These are phyloP conservation scores for Bolboschoenus planiculmis DNA, from an alignment of 176 grass and related monocot genomes.

Conservation along the genomic window DNA sequence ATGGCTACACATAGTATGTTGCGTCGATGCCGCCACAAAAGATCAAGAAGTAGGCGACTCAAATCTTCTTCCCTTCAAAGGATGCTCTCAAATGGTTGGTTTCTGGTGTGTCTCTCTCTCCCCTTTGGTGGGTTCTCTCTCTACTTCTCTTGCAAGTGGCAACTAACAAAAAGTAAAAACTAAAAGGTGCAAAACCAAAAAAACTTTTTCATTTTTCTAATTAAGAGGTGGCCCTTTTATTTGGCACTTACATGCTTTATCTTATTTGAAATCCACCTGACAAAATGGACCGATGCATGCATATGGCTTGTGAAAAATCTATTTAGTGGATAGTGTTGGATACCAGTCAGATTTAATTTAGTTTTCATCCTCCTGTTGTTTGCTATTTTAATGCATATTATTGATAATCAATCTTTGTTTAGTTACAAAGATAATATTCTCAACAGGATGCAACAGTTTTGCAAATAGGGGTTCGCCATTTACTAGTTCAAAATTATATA, in stretches of 20 bases:
- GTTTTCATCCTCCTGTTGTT: not conserved
- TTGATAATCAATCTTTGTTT: too few species aligned
- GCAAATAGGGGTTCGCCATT: too few species aligned
- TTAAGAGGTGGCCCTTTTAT: not conserved
- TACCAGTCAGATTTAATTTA: not conserved
- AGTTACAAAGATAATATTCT: too few species aligned
- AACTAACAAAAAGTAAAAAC: not conserved
- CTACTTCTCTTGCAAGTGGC: not conserved
- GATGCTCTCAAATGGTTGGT: constrained; percentile 10
- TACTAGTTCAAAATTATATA: too few species aligned
- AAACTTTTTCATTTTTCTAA: not conserved
- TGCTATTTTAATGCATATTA: not conserved
- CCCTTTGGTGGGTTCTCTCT: not conserved
- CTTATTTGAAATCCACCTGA: not conserved
- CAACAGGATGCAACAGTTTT: too few species aligned
- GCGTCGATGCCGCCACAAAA: not conserved
- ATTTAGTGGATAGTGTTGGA: not conserved
- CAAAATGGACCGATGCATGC: not conserved
- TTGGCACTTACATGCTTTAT: not conserved
- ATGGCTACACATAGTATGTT: not conserved
- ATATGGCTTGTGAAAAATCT: not conserved
- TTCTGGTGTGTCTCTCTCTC: not conserved
- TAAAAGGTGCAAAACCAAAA: not conserved
- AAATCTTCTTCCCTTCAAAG: not conserved
- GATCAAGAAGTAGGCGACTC: not conserved